phyloP scores from a whole-genome alignment of 805 yeast genomes.

The Vanderwaltozyma tropicalis region DNA sequence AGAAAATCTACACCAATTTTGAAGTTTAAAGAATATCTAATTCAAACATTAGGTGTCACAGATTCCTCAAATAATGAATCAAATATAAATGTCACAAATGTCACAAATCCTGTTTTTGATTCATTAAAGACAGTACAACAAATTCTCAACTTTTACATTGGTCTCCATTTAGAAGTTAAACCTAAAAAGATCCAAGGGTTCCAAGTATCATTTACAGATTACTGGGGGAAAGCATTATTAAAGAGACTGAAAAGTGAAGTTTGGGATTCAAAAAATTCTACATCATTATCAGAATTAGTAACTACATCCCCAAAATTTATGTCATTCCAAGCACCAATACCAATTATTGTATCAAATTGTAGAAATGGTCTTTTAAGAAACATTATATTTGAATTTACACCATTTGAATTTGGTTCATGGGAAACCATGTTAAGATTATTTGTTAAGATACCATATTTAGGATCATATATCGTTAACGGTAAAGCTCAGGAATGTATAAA shows the following conservation, averaged over 20 bases:
- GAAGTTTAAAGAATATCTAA: constrained; percentile 9
- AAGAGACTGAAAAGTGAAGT: constrained; percentile 26
- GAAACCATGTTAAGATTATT: constrained; percentile 39
- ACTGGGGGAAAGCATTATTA: constrained; percentile 56
- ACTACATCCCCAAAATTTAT: constrained; percentile 26
- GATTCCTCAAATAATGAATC: constrained; percentile 4
- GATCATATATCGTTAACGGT: constrained; percentile 39
- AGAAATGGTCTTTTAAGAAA: constrained; percentile 30
- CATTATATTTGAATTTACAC: constrained; percentile 46
- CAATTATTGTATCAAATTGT: constrained; percentile 37
- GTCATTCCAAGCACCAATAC: constrained; percentile 35
- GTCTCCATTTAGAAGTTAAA: constrained; percentile 44
- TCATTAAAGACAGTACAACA: constrained; percentile 25
- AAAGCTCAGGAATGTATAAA: constrained; percentile 34
- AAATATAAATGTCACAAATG: background rate
- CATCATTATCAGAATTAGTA: constrained; percentile 29
- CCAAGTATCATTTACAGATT: constrained; percentile 51
- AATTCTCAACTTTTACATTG: constrained; percentile 38
- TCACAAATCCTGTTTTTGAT: constrained; percentile 5
- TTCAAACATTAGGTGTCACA: background rate
- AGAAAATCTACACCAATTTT: constrained; percentile 6
- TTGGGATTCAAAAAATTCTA: constrained; percentile 31
- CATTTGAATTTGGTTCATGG: constrained; percentile 64
- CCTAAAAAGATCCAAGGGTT: constrained; percentile 44
- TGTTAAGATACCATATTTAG: constrained; percentile 41